Evolutionary conservation across 2,329 filamentous ascomycete genomes (phyloP).

Genomic region (Trematosphaeria pertusa): DNA sequence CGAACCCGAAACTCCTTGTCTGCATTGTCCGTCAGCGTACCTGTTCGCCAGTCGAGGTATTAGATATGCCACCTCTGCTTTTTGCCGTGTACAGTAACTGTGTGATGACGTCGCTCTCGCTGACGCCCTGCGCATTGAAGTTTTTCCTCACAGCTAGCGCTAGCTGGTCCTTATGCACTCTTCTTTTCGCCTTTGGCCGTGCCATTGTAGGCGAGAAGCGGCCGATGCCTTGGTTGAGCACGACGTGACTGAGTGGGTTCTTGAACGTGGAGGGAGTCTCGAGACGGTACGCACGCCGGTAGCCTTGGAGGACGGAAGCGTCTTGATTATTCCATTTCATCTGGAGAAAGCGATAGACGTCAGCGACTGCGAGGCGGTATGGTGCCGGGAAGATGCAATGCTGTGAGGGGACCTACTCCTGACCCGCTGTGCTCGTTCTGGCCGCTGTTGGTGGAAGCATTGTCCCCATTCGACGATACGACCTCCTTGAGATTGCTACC

Average conservation of each 20-base stretch:
- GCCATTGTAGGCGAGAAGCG: slow-evolving; percentile 79
- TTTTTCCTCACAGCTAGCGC: slow-evolving; percentile 78
- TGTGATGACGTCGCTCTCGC: slow-evolving; percentile 83
- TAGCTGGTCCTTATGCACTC: slow-evolving; percentile 75
- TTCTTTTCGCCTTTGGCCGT: slow-evolving; percentile 66
- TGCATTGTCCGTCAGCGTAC: slow-evolving; percentile 26
- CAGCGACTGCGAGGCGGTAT: slow-evolving; percentile 11
- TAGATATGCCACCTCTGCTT: slow-evolving; percentile 64
- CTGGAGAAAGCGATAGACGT: slow-evolving; percentile 39
- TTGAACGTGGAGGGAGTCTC: slow-evolving; percentile 74
- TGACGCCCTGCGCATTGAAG: slow-evolving; percentile 80
- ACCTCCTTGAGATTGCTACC: slow-evolving; percentile 48
- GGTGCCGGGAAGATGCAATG: slow-evolving; percentile 6
- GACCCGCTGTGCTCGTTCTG: slow-evolving; percentile 42
- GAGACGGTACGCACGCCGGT: slow-evolving; percentile 76
- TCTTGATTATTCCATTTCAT: slow-evolving; percentile 74
- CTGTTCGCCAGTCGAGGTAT: too few relatives aligned
- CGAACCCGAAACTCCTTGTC: slow-evolving; percentile 57
- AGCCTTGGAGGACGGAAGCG: slow-evolving; percentile 72
- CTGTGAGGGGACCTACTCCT: slow-evolving; percentile 36
- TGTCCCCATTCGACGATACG: slow-evolving; percentile 39
- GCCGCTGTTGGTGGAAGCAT: slow-evolving; percentile 44
- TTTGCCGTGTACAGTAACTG: slow-evolving; percentile 77
- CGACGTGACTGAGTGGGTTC: slow-evolving; percentile 56
- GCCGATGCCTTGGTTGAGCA: slow-evolving; percentile 67